Conservation (phyloP, 1,284 basidiomycete species). For the Sporisorium sorghi region DNA sequence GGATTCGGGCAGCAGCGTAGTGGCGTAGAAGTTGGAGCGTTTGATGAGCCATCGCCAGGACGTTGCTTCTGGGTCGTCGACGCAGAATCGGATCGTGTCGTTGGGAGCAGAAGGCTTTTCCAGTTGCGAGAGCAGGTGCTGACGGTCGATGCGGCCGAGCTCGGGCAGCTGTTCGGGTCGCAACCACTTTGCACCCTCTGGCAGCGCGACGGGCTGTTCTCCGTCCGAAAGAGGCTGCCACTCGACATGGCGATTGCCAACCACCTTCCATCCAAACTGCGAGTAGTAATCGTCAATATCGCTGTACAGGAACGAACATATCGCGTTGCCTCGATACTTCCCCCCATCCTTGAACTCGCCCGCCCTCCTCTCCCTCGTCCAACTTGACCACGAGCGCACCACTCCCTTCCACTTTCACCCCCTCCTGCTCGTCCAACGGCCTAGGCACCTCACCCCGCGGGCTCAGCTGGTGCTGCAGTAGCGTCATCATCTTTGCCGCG, state of each 20-base stretch:
- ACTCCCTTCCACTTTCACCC: neutral
- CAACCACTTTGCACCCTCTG: conserved; percentile 24
- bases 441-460: conserved; percentile 9
- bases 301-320: conserved; percentile 76
- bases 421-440: conserved; percentile 4
- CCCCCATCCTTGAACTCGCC: conserved; percentile 57
- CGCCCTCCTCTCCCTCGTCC: conserved; percentile 8
- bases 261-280: conserved; percentile 70
- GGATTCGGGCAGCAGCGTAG: conserved; percentile 21
- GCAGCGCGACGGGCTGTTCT: neutral
- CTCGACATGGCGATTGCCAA: conserved; percentile 36
- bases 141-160: conserved; percentile 27
- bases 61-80: conserved; percentile 45
- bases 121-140: conserved; percentile 29
- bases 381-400: conserved; percentile 5
- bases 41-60: conserved; percentile 49
- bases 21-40: conserved; percentile 41
- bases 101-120: neutral
- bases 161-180: conserved; percentile 19
- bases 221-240: conserved; percentile 24
- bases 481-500: conserved; percentile 73
- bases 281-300: conserved; percentile 76
- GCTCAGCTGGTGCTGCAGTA: conserved; percentile 73
- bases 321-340: conserved; percentile 67
- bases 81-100: conserved; percentile 24